Evolutionary conservation across 352 stramenopile species (phyloP), one percentile per base, ranked within the genome.

Genomic region (Halophytophthora batemanensis): DNA sequence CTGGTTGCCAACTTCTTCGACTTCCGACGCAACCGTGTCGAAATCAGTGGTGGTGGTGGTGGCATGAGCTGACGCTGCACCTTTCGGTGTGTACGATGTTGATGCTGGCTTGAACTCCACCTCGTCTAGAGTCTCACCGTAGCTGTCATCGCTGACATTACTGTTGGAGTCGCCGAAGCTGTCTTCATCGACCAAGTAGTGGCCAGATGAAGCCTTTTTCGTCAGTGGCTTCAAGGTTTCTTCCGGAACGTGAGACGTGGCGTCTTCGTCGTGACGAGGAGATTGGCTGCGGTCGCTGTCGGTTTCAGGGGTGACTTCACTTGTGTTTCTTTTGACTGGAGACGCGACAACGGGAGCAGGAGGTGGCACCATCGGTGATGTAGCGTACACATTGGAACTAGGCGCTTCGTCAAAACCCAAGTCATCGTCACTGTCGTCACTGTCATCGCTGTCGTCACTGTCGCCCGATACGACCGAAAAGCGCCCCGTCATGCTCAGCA

Each of bases 401-500:
- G 59, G 38, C 11, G 50, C 54, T 19, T 69, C 53, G 59, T 74
- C 64, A 44, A 61, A 59, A 21, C 64, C 56, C 1, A 53, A 64
- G 42, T 77, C 61, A n/a, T 70, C 35, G 8, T 68, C 49, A 29
- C 25, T 39, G 22, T 51, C 43, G n/a, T 53, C 56, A 31, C 25
- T 31, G 0, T 63, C 60, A 41, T 78, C 68, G 11, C 64, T 70
- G 22, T 73, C 68, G 8, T 76, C 64, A 35, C 57, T 70, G 33
- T 62, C 64, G 13, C 58, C 64, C 0, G 62, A 78, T 1, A 73
- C 15, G 11, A 66, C 64, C 5, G 71, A 82, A 39, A 82, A 75
- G 11, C 71, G 66, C 7, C 71, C 71, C 15, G 52, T 64, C 62
- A 77, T 58, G 34, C 72, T 80, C 39, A 83, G 36, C 25, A 74